Evolutionary conservation across 257 asterid species (phyloP).

Genomic region (Solanum virginianum): DNA sequence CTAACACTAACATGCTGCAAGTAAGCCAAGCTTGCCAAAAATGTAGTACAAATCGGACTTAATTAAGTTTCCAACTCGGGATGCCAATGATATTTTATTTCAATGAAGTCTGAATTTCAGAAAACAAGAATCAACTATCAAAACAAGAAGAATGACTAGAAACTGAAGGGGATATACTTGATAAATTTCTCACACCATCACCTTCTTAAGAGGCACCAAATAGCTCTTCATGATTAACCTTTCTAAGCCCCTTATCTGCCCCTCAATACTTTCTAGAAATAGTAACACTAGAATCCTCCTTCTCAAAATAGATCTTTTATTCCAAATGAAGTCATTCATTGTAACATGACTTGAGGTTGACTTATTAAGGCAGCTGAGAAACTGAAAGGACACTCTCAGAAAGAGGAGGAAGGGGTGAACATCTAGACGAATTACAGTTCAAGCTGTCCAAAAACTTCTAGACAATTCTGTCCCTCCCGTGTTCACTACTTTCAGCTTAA

Average conservation of each 20-base stretch:
- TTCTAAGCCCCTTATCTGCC: neutral
- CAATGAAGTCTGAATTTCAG: neutral
- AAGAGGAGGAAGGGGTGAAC: neutral
- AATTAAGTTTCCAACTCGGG: neutral
- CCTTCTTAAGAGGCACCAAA: neutral
- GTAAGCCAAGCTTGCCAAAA: neutral
- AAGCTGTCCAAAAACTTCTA: neutral
- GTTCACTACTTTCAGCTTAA: no score
- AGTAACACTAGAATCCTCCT: neutral
- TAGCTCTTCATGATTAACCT: neutral
- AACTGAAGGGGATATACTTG: neutral
- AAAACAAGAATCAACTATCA: neutral
- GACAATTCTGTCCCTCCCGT: neutral
- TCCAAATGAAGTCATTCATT: neutral
- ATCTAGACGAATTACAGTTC: neutral
- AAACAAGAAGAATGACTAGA: neutral
- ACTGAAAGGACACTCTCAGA: neutral
- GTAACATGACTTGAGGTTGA: neutral
- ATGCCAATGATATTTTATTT: neutral
- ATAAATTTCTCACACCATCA: neutral
- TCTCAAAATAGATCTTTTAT: neutral
- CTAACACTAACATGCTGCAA: neutral
- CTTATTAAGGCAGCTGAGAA: neutral
- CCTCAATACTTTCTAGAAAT: neutral
- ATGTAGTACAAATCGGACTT: neutral